phyloP scores from a whole-genome alignment of 805 yeast genomes.

The Saturnispora sanitii region DNA sequence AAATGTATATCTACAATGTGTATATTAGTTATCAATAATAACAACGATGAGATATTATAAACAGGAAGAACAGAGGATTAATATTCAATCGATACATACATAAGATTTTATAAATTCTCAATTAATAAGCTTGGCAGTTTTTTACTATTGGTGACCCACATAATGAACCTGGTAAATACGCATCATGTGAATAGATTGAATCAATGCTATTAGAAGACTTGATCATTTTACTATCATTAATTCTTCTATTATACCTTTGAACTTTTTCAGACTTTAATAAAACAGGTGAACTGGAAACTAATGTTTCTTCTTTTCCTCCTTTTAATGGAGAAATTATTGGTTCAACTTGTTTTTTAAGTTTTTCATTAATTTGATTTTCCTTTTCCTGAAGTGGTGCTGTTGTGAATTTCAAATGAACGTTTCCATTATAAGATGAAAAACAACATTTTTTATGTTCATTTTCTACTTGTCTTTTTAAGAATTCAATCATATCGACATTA shows the following conservation, averaged over 20 bases:
- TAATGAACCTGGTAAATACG: neutral
- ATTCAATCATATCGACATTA: constrained; percentile 14
- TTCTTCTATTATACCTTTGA: too few species aligned
- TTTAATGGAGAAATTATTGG: too few species aligned
- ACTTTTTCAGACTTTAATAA: too few species aligned
- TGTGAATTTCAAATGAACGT: constrained; percentile 8
- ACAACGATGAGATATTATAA: neutral
- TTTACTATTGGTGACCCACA: neutral
- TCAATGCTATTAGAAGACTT: neutral
- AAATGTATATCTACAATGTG: neutral
- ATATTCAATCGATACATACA: too few species aligned
- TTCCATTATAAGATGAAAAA: constrained; percentile 2
- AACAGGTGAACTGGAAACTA: too few species aligned
- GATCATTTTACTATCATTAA: too few species aligned
- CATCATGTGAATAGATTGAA: neutral
- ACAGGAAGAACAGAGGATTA: too few species aligned
- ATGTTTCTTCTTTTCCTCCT: too few species aligned
- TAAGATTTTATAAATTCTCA: too few species aligned
- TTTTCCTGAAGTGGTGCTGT: neutral
- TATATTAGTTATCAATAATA: neutral
- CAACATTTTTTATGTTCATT: constrained; percentile 19
- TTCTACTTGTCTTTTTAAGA: constrained; percentile 15
- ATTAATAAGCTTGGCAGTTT: neutral
- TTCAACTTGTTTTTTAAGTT: too few species aligned
- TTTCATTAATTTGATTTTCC: too few species aligned